phyloP scores from a whole-genome alignment of 2,329 filamentous ascomycete genomes.

The Lachnellula arida region DNA sequence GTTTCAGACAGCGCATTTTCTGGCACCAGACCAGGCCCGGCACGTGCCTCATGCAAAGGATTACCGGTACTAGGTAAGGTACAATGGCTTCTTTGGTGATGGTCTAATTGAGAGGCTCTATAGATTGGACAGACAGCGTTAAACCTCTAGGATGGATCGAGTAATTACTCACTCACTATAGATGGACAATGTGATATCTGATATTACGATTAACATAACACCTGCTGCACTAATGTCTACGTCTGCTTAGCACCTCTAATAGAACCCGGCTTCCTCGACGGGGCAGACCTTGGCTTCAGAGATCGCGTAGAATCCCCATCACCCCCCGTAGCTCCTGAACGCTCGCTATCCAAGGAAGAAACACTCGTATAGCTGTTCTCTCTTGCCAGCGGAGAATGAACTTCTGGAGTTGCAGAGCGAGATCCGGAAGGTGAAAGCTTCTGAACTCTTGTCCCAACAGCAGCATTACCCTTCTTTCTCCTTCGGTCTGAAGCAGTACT shows the following conservation, averaged over 20 bases:
- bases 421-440: constrained; percentile 27
- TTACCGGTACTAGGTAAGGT: too few relatives aligned
- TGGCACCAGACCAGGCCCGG: too few relatives aligned
- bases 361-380: constrained; percentile 29
- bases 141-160: too few relatives aligned
- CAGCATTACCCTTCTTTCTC: constrained; percentile 23
- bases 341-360: constrained; percentile 29
- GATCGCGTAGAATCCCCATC: constrained; percentile 19
- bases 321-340: constrained; percentile 5
- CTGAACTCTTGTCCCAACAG: constrained; percentile 13
- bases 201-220: not conserved
- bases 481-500: constrained; percentile 28
- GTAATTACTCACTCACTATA: too few relatives aligned
- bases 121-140: too few relatives aligned
- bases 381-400: constrained; percentile 27
- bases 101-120: too few relatives aligned
- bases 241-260: constrained; percentile 14
- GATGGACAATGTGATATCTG: too few relatives aligned
- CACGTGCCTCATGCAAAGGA: too few relatives aligned
- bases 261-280: constrained; percentile 11
- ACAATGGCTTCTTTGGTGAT: too few relatives aligned
- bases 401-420: constrained; percentile 28
- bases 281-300: constrained; percentile 13
- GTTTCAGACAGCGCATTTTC: too few relatives aligned
- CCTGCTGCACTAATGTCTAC: constrained; percentile 3